Evolutionary conservation across 441 rosid species (phyloP).

Genomic region (Isatis lusitanica): DNA sequence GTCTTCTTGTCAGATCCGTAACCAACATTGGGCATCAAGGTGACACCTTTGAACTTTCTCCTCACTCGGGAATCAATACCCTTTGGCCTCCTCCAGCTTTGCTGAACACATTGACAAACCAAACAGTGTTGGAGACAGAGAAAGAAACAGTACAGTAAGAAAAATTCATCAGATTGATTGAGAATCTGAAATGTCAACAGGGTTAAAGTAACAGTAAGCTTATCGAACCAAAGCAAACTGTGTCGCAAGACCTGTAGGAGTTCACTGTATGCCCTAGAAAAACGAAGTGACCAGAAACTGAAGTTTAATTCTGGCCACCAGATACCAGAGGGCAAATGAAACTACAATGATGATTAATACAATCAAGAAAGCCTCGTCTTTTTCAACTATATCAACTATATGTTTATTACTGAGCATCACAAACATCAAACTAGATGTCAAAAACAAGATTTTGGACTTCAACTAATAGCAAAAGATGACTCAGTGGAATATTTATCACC

Average conservation of each 20-base stretch:
- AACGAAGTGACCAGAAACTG: slow-evolving; percentile 73
- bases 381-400: neutral
- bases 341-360: neutral
- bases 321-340: slow-evolving; percentile 70
- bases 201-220: slow-evolving; percentile 76
- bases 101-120: slow-evolving; percentile 35
- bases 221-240: slow-evolving; percentile 50
- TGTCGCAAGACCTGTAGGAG: slow-evolving; percentile 73
- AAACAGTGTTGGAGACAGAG: neutral
- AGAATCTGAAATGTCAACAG: slow-evolving; percentile 51
- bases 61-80: slow-evolving; percentile 87
- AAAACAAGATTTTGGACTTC: neutral
- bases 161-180: neutral
- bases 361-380: neutral
- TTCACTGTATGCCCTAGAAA: slow-evolving; percentile 55
- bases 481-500: neutral
- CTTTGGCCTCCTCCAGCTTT: slow-evolving; percentile 87
- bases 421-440: neutral
- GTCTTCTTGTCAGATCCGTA: slow-evolving; percentile 88
- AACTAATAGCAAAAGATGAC: neutral
- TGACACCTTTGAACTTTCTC: slow-evolving; percentile 86
- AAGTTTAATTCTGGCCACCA: slow-evolving; percentile 50
- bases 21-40: slow-evolving; percentile 91
- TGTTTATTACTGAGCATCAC: neutral
- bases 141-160: neutral